A percentile compares a stretch with the other conserved stretches of the same genome.
phyloP scores from a whole-genome alignment of 2,329 filamentous ascomycete genomes.

The Emydomyces testavorans region DNA sequence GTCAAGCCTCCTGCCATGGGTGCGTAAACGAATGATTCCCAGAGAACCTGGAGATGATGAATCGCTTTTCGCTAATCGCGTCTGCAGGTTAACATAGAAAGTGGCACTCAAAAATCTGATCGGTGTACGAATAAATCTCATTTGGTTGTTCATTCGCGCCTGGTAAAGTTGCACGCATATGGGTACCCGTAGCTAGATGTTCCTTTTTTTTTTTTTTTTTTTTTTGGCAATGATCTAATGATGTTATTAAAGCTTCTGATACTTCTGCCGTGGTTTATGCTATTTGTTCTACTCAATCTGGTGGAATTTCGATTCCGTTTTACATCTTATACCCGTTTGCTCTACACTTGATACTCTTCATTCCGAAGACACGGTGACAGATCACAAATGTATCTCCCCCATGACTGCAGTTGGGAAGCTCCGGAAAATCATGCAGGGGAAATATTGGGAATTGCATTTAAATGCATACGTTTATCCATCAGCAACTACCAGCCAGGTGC shows the following conservation, averaged over 20 bases:
- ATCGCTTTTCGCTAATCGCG: not conserved
- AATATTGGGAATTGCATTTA: too few species aligned
- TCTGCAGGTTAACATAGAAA: not conserved
- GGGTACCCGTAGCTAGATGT: not conserved
- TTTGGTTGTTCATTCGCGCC: not conserved
- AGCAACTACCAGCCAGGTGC: too few species aligned
- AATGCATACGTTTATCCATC: too few species aligned
- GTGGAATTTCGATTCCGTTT: not conserved
- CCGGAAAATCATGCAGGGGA: too few species aligned
- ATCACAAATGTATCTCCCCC: not conserved
- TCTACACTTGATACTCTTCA: not conserved
- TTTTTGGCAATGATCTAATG: slow-evolving; percentile 4
- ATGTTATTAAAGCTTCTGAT: not conserved
- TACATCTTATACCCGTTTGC: not conserved
- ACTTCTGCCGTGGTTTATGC: not conserved
- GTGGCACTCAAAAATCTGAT: not conserved
- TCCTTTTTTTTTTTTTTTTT: too few species aligned
- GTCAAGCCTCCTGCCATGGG: slow-evolving; percentile 8
- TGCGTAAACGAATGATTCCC: slow-evolving; percentile 3
- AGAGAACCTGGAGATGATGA: not conserved
- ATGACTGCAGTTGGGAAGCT: not conserved
- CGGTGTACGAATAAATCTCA: slow-evolving; percentile 3
- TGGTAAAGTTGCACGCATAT: not conserved
- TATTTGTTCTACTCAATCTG: not conserved
- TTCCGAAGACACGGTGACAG: not conserved